Percentiles rank a stretch among this genome's conserved stretches.
These are phyloP conservation scores for Stentor roeselii DNA, from an alignment of 73 alveolate species.

Conservation along the genomic window DNA sequence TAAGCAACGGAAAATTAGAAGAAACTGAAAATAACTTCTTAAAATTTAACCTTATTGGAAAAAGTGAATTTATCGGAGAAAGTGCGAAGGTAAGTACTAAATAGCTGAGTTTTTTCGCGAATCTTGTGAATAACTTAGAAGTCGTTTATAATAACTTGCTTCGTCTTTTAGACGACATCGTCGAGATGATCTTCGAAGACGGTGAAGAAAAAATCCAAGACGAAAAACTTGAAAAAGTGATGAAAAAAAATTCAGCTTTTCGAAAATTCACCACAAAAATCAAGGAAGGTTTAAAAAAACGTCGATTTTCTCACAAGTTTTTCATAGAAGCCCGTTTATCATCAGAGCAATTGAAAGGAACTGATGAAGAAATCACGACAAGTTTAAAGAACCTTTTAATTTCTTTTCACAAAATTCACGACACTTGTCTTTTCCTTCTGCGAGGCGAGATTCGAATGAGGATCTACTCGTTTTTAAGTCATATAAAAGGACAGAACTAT, in stretches of 20 bases:
- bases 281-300: background rate
- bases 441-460: constrained; percentile 20
- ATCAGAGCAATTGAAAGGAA: background rate
- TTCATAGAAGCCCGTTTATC: background rate
- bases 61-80: constrained; percentile 7
- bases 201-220: background rate
- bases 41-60: background rate
- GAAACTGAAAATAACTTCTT: background rate
- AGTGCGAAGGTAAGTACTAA: no score
- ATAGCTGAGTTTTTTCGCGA: constrained; percentile 3
- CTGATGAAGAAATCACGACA: background rate
- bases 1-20: background rate
- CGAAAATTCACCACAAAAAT: background rate
- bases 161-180: background rate
- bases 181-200: background rate
- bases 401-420: background rate
- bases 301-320: background rate
- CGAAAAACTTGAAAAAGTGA: background rate
- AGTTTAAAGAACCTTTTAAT: background rate
- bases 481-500: constrained; percentile 1
- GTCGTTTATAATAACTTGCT: background rate
- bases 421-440: background rate
- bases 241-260: background rate
- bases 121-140: background rate
- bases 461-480: background rate